Evolutionary conservation across 2,329 filamentous ascomycete genomes (phyloP).

Genomic region (Colletotrichum tabaci): DNA sequence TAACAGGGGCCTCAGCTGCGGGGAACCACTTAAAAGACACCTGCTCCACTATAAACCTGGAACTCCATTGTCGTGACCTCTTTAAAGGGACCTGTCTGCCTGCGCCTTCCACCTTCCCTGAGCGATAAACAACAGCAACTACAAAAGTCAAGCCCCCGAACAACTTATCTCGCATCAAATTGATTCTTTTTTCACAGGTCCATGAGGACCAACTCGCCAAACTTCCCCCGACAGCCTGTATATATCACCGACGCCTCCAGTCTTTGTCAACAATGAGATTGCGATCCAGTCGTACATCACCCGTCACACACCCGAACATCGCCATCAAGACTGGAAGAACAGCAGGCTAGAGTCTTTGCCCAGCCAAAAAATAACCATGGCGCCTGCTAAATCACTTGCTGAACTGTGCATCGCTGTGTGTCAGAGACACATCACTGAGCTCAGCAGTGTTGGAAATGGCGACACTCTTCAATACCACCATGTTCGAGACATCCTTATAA

Average conservation of each 20-base stretch:
- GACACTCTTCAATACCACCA: constrained; percentile 59
- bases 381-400: constrained; percentile 61
- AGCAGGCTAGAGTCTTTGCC: constrained; percentile 9
- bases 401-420: constrained; percentile 66
- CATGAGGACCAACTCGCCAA: background rate
- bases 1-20: background rate
- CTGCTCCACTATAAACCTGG: constrained; percentile 15
- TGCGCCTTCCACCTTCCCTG: background rate
- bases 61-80: constrained; percentile 16
- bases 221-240: background rate
- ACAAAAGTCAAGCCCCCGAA: constrained; percentile 1
- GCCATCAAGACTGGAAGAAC: background rate
- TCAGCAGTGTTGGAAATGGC: constrained; percentile 80
- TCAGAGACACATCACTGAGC: constrained; percentile 67
- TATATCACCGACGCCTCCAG: background rate
- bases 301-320: background rate
- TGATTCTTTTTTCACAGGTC: background rate
- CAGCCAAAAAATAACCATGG: constrained; percentile 28
- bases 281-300: background rate
- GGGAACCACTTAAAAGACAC: constrained; percentile 16
- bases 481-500: constrained; percentile 77
- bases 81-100: constrained; percentile 19
- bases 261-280: constrained; percentile 28
- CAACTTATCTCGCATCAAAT: background rate
- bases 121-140: constrained; percentile 14